Conservation (phyloP, 495 filamentous ascomycete genomes). For the Cryomyces minteri region DNA sequence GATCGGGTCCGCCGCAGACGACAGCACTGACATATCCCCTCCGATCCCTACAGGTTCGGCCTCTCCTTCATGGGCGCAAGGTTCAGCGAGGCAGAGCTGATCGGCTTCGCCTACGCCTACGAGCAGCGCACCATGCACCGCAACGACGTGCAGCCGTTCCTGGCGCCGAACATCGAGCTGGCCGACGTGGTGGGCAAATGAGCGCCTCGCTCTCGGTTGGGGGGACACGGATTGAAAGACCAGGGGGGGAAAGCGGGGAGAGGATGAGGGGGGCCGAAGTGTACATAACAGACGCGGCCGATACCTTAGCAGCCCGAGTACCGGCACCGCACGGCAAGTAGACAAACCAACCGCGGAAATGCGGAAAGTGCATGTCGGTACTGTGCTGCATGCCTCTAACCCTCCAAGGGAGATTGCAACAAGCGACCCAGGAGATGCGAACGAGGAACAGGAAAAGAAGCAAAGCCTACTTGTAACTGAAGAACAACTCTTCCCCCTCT, state of each 20-base stretch:
- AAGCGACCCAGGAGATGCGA: too few relatives aligned
- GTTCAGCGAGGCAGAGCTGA: constrained; percentile 35
- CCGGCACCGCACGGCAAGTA: too few relatives aligned
- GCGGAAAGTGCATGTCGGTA: too few relatives aligned
- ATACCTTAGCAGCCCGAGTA: too few relatives aligned
- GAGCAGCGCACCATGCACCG: constrained; percentile 42
- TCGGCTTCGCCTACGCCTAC: constrained; percentile 49
- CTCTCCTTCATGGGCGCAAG: constrained; percentile 36
- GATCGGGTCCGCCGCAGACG: neutral
- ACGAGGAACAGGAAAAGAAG: too few relatives aligned
- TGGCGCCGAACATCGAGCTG: constrained; percentile 26
- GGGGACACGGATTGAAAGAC: too few relatives aligned
- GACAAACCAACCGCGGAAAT: too few relatives aligned
- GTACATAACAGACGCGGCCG: too few relatives aligned
- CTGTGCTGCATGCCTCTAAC: too few relatives aligned
- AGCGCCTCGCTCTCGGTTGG: neutral
- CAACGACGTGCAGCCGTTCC: constrained; percentile 22
- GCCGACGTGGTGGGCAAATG: constrained; percentile 17
- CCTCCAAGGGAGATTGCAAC: too few relatives aligned
- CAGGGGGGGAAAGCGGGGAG: too few relatives aligned
- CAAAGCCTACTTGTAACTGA: constrained; percentile 37
- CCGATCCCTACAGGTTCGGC: constrained; percentile 23
- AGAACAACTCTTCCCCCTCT: constrained; percentile 50
- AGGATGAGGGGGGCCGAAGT: too few relatives aligned
- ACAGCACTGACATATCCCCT: neutral